Base-by-base conservation (phyloP, 169 alveolate species). In the Eimeria acervulina region DNA sequence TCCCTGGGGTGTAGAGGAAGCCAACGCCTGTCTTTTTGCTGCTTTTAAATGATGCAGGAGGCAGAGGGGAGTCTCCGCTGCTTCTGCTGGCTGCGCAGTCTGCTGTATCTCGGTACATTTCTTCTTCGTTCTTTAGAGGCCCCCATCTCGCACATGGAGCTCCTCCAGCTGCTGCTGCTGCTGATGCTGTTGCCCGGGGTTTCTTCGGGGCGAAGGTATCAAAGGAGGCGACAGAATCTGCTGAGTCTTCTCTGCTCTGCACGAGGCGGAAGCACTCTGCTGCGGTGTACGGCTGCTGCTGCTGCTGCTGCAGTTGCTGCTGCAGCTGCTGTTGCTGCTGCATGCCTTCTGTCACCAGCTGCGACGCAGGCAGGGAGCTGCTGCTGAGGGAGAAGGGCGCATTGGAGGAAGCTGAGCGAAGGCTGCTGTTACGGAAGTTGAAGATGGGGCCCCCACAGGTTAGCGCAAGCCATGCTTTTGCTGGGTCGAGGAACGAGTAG, bases 231-330 rank as follows among this genome's bases (percentile, higher is more conserved):
- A 81, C 90, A 5, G 90, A 42, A 42, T 81, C 90, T 6, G 70
- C 70, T 7, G 90, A 81, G 28, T 31, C 68, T 61, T 81, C 70
- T 61, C 90, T 15, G 70, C 55, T 61, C 31, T 81, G 90, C 90
- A 81, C 72, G 26, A 81, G 70, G 70, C 90, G 90, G 90, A 42
- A 81, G 90, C 90, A 81, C 47, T 81, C 90, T 44, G 90, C 90
- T 21, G 90, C 90, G 52, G 51, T 81, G 90, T 81, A 81, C 23
- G 90, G 90, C 90, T 81, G 90, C 72, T 31, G 42, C 47, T 81
- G 90, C 61, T 81, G 90, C 70, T 13, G 70, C 66, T 19, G 59
- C 89, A 38, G 89, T 23, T 78, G 89, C 89, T 78, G 89, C 89
- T 13, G 40, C 70, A 19, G 70, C 66, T 26, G 66, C 90, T 47